phyloP scores from a whole-genome alignment of 1,139 yeast species.

The Kurtzmaniella quercitrusa region DNA sequence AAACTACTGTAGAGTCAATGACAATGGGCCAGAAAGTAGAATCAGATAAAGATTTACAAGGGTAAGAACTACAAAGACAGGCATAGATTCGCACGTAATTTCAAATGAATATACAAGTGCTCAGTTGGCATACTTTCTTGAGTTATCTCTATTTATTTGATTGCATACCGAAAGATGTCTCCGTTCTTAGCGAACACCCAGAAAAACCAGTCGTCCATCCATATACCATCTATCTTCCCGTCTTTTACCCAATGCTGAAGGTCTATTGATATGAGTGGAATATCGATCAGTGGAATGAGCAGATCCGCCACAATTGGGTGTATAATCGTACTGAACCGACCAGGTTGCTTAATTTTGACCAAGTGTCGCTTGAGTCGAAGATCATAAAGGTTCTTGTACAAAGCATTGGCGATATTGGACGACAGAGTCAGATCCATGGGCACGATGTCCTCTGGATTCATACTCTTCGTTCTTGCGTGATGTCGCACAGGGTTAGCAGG shows the following conservation, averaged over 20 bases:
- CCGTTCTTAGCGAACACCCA: conserved; percentile 55
- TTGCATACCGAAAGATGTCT: conserved; percentile 38
- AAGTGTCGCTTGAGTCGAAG: conserved; percentile 30
- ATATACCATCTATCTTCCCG: conserved; percentile 44
- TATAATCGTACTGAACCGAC: conserved; percentile 21
- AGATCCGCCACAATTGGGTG: conserved; percentile 39
- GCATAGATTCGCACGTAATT: too few species aligned
- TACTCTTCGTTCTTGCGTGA: conserved; percentile 1
- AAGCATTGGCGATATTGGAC: conserved; percentile 22
- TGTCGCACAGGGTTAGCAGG: background rate
- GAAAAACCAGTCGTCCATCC: conserved; percentile 32
- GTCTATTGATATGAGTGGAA: conserved; percentile 33
- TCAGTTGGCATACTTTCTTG: too few species aligned
- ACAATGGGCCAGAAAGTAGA: too few species aligned
- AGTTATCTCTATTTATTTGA: conserved; percentile 10
- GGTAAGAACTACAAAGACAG: too few species aligned
- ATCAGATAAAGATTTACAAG: too few species aligned
- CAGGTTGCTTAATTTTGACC: conserved; percentile 8
- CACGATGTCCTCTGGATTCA: background rate
- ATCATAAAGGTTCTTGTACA: conserved; percentile 35
- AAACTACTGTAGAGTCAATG: too few species aligned
- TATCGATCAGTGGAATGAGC: conserved; percentile 37
- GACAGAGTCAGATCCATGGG: background rate
- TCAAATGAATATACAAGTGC: too few species aligned
- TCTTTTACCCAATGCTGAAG: conserved; percentile 27